Percentiles rank a stretch among this genome's conserved stretches.
Conservation (phyloP, 441 rosid species). For the Aquilaria agallochum region DNA sequence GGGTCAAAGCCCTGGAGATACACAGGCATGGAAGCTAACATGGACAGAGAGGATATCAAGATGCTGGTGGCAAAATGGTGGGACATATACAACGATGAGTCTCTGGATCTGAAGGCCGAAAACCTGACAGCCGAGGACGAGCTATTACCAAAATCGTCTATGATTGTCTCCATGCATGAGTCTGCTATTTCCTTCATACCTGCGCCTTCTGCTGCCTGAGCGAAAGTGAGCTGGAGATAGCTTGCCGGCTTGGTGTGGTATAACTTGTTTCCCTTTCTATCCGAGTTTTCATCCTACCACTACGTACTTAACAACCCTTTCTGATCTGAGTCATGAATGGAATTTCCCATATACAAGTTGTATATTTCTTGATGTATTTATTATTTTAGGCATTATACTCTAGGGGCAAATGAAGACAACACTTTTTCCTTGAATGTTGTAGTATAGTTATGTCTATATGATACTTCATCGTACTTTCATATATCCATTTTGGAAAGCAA, state of each 20-base stretch:
- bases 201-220: conserved; percentile 59
- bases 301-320: background rate
- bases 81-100: conserved; percentile 48
- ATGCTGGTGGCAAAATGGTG: conserved; percentile 54
- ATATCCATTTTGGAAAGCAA: too few species aligned
- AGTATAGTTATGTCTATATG: too few species aligned
- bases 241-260: conserved; percentile 15
- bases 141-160: conserved; percentile 23
- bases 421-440: background rate
- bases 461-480: too few species aligned
- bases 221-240: conserved; percentile 3
- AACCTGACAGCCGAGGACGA: conserved; percentile 3
- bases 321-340: background rate
- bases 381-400: background rate
- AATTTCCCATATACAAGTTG: too few species aligned
- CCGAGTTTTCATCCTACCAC: too few species aligned
- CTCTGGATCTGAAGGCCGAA: conserved; percentile 34
- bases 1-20: conserved; percentile 72
- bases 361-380: background rate
- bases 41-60: conserved; percentile 64
- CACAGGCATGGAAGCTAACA: conserved; percentile 52
- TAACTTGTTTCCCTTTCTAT: too few species aligned
- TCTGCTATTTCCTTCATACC: conserved; percentile 38
- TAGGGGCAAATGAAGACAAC: conserved; percentile 4
- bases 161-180: conserved; percentile 42